Conservation (phyloP, 2,329 filamentous ascomycete genomes). For the Fusarium sublunatum region DNA sequence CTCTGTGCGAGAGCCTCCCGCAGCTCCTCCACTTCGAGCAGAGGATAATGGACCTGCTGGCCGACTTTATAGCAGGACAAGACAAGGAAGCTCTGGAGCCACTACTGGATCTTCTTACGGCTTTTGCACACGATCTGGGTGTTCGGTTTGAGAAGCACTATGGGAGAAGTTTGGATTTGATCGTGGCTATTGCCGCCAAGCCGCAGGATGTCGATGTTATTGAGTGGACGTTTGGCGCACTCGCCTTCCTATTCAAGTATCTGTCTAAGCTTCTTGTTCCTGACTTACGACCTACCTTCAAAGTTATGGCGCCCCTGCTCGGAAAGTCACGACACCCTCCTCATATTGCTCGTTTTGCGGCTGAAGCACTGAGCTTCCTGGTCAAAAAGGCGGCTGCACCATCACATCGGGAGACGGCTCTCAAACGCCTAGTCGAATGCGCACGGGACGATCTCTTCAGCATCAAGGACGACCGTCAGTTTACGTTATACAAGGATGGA, state of each 20-base stretch:
- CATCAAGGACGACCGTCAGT: constrained; percentile 65
- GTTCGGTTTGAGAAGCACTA: constrained; percentile 90
- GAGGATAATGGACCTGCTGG: constrained; percentile 81
- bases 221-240: constrained; percentile 94
- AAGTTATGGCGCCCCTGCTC: constrained; percentile 84
- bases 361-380: constrained; percentile 93
- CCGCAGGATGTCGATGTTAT: constrained; percentile 87
- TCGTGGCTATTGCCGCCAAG: constrained; percentile 81
- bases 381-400: constrained; percentile 86
- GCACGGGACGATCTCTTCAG: constrained; percentile 75
- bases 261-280: constrained; percentile 87
- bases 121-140: constrained; percentile 94
- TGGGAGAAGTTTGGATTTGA: constrained; percentile 75
- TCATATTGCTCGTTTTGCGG: constrained; percentile 91
- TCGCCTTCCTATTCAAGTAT: constrained; percentile 98
- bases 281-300: constrained; percentile 85
- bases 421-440: constrained; percentile 77
- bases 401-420: constrained; percentile 78
- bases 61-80: constrained; percentile 78
- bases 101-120: constrained; percentile 85
- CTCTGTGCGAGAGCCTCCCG: constrained; percentile 87
- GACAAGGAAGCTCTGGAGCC: constrained; percentile 87
- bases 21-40: constrained; percentile 93
- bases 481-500: constrained; percentile 81
- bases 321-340: constrained; percentile 84